A percentile compares a stretch with the other conserved stretches of the same genome.
Conservation (phyloP, 116 monocot genomes). For the Thalassia testudinum region DNA sequence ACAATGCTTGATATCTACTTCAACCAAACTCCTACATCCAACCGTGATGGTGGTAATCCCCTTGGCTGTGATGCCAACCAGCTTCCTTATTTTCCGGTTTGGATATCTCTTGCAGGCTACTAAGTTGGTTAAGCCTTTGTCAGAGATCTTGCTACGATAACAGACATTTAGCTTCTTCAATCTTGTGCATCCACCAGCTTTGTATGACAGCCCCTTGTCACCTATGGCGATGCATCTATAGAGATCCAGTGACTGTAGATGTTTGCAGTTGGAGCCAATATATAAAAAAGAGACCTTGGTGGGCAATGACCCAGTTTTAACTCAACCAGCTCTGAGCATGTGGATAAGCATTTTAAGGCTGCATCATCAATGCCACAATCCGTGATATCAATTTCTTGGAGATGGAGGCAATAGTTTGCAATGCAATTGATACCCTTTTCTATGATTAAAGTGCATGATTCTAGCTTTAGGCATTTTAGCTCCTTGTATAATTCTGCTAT, state of each 20-base stretch:
- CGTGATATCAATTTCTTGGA: constrained; percentile 76
- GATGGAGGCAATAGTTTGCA: constrained; percentile 20
- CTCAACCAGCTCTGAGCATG: constrained; percentile 33
- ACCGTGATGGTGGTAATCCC: constrained; percentile 44
- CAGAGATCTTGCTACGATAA: constrained; percentile 60
- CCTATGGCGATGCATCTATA: constrained; percentile 50
- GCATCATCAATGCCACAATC: constrained; percentile 52
- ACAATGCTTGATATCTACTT: constrained; percentile 63
- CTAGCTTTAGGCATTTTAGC: constrained; percentile 39
- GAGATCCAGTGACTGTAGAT: constrained; percentile 64
- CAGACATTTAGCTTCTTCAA: constrained; percentile 67
- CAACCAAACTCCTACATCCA: constrained; percentile 43
- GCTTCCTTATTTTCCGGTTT: constrained; percentile 56
- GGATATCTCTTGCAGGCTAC: constrained; percentile 26
- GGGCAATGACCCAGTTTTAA: constrained; percentile 73
- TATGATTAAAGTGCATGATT: constrained; percentile 55
- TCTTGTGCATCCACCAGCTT: constrained; percentile 53
- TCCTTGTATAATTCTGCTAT: constrained; percentile 37
- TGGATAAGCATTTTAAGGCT: constrained; percentile 54
- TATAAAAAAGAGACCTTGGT: constrained; percentile 36
- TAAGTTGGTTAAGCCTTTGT: constrained; percentile 45
- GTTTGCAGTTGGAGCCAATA: constrained; percentile 51
- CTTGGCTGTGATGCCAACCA: constrained; percentile 27
- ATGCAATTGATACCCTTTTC: constrained; percentile 51
- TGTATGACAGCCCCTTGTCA: constrained; percentile 42